Percentiles rank a stretch among this genome's conserved stretches.
phyloP scores from a whole-genome alignment of 2,329 filamentous ascomycete species.

The Fusarium sp. region DNA sequence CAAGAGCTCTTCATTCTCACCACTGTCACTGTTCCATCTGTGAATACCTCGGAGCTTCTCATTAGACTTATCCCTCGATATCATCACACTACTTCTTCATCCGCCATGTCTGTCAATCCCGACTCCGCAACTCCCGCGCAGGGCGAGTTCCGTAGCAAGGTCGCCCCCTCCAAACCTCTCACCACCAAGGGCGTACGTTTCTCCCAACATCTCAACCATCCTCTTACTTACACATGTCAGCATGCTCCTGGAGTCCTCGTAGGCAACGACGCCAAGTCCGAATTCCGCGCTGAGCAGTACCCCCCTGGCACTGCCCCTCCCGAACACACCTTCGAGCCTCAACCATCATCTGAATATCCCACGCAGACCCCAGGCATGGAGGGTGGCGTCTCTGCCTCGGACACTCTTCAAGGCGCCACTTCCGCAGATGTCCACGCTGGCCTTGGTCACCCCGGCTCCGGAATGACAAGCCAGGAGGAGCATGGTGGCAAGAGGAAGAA shows the following conservation, averaged over 20 bases:
- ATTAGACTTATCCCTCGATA: not conserved
- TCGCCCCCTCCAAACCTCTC: constrained; percentile 60
- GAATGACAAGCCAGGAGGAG: constrained; percentile 53
- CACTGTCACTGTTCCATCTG: not conserved
- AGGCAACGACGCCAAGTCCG: constrained; percentile 65
- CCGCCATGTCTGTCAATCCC: constrained; percentile 58
- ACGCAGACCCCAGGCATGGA: constrained; percentile 47
- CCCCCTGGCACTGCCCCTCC: constrained; percentile 69
- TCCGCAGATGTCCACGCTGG: constrained; percentile 55
- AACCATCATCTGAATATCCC: constrained; percentile 48
- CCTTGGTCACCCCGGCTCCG: constrained; percentile 54
- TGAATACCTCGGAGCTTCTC: not conserved
- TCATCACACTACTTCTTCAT: not conserved
- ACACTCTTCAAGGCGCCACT: constrained; percentile 55
- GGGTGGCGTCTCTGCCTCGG: constrained; percentile 45
- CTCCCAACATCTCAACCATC: not conserved
- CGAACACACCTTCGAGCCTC: constrained; percentile 52
- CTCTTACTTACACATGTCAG: constrained; percentile 50
- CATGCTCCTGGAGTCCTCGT: constrained; percentile 69
- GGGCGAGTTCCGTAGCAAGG: constrained; percentile 63
- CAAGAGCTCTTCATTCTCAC: not conserved
- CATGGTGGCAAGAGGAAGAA: constrained; percentile 52
- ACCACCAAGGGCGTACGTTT: constrained; percentile 62
- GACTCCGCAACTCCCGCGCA: constrained; percentile 60
- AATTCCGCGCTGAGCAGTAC: constrained; percentile 68